Percentiles rank a stretch among this genome's conserved stretches.
phyloP scores from a whole-genome alignment of 2,329 filamentous ascomycete genomes.

The Venturia carpophila region DNA sequence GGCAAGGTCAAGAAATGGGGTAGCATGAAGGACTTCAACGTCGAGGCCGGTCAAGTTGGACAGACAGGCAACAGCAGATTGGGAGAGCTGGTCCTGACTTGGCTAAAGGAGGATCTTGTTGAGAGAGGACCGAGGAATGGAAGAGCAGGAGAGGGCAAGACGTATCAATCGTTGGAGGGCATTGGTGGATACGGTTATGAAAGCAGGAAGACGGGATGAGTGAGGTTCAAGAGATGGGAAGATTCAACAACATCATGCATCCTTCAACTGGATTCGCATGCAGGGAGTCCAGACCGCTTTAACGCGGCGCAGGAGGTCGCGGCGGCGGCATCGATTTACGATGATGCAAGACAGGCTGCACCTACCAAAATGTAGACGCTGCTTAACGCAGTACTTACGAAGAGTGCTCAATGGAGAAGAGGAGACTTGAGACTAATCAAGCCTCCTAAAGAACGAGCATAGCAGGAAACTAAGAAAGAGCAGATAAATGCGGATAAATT shows the following conservation, averaged over 20 bases:
- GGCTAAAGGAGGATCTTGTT: constrained; percentile 73
- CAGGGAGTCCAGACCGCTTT: constrained; percentile 8
- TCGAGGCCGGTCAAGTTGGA: constrained; percentile 42
- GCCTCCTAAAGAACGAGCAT: not conserved
- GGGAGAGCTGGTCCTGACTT: constrained; percentile 78
- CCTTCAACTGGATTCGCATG: constrained; percentile 11
- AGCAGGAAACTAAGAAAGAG: not conserved
- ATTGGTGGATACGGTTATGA: constrained; percentile 58
- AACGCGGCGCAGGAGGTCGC: not conserved
- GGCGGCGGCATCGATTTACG: not conserved
- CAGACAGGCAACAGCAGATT: constrained; percentile 69
- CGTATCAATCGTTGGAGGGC: constrained; percentile 51
- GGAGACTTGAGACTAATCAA: not conserved
- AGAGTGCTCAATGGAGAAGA: not conserved
- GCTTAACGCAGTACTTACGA: not conserved
- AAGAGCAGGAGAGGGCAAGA: constrained; percentile 54
- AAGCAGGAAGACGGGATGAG: constrained; percentile 28
- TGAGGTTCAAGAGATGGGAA: not conserved
- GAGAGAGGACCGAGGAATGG: constrained; percentile 69
- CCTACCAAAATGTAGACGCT: not conserved
- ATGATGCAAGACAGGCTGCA: not conserved
- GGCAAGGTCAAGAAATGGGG: constrained; percentile 86
- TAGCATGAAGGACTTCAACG: constrained; percentile 59
- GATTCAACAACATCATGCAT: constrained; percentile 3
- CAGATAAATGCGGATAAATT: not conserved